phyloP scores from a whole-genome alignment of 345 rosid genomes.

The Rhodamnia rubescens region DNA sequence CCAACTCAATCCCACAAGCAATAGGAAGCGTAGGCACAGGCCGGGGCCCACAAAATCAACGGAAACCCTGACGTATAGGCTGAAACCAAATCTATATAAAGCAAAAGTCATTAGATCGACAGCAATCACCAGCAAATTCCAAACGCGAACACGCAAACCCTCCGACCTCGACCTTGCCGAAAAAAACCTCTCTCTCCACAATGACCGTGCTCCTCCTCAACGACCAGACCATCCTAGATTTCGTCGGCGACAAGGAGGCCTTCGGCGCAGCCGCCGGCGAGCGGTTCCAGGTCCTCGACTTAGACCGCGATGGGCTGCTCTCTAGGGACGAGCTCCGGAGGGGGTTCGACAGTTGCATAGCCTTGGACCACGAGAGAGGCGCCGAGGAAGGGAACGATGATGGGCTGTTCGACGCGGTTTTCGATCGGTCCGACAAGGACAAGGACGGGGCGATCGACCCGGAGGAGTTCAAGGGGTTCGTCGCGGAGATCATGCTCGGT shows the following conservation, averaged over 20 bases:
- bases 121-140: neutral
- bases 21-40: neutral
- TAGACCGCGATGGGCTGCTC: conserved; percentile 22
- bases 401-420: conserved; percentile 2
- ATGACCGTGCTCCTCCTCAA: conserved; percentile 31
- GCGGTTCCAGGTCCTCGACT: conserved; percentile 26
- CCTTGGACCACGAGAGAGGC: conserved; percentile 16
- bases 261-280: conserved; percentile 15
- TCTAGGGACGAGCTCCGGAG: conserved; percentile 16
- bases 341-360: conserved; percentile 18
- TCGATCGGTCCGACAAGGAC: conserved; percentile 35
- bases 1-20: neutral
- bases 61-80: neutral
- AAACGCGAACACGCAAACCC: neutral
- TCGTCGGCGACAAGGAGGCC: conserved; percentile 16
- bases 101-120: neutral
- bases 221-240: conserved; percentile 22
- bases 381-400: conserved; percentile 6
- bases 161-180: neutral
- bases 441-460: conserved; percentile 9
- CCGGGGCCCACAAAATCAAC: neutral
- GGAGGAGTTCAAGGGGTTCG: conserved; percentile 10
- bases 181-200: neutral
- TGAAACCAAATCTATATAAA: neutral
- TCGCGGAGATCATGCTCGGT: conserved; percentile 38